Evolutionary conservation across 768 basidiomycete species (phyloP).

Genomic region (Cystobasidium tubakii): DNA sequence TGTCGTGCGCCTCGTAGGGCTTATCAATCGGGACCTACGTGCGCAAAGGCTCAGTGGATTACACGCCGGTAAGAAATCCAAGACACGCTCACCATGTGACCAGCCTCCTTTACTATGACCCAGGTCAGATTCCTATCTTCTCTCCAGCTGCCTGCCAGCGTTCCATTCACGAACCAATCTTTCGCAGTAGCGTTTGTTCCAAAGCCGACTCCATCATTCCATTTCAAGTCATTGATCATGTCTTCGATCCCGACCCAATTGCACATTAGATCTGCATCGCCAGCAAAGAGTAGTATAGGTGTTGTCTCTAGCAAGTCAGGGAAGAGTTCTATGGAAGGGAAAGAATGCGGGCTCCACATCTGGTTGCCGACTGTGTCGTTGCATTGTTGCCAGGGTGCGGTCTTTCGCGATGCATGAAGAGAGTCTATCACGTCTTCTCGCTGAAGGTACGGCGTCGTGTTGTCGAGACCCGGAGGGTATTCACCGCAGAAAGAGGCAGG

Average conservation of each 20-base stretch:
- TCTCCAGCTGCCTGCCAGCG: slow-evolving; percentile 84
- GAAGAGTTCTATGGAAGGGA: slow-evolving; percentile 68
- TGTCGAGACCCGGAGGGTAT: slow-evolving; percentile 80
- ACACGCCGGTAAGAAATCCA: no score
- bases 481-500: slow-evolving; percentile 87
- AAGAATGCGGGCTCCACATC: slow-evolving; percentile 56
- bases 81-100: slow-evolving; percentile 88
- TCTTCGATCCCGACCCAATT: slow-evolving; percentile 30
- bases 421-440: slow-evolving; percentile 71
- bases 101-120: slow-evolving; percentile 84
- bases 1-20: slow-evolving; percentile 86
- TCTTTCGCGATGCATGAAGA: slow-evolving; percentile 70
- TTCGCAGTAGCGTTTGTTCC: slow-evolving; percentile 47
- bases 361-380: slow-evolving; percentile 58
- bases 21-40: slow-evolving; percentile 57
- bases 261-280: slow-evolving; percentile 74
- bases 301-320: slow-evolving; percentile 66
- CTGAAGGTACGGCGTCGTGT: slow-evolving; percentile 65
- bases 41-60: background rate
- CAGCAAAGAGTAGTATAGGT: slow-evolving; percentile 80
- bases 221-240: background rate
- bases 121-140: slow-evolving; percentile 83
- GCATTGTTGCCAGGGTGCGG: slow-evolving; percentile 84
- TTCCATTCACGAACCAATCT: slow-evolving; percentile 60
- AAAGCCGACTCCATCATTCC: slow-evolving; percentile 1